Evolutionary conservation across 2,329 filamentous ascomycete genomes (phyloP).

Genomic region (Colletotrichum endophyticum): DNA sequence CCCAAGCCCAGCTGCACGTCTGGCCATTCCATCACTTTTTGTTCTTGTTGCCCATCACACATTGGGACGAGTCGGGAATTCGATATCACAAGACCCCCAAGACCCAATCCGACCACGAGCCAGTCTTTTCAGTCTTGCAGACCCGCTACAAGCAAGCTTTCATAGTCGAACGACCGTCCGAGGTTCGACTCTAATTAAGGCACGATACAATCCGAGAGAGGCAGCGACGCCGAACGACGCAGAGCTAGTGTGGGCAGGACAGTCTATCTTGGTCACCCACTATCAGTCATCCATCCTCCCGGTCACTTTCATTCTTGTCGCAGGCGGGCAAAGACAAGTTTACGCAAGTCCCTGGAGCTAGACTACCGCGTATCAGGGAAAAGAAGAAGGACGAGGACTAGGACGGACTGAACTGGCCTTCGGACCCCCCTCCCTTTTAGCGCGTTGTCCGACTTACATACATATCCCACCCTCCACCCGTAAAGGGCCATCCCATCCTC

Average conservation of each 20-base stretch:
- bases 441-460: conserved; percentile 19
- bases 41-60: background rate
- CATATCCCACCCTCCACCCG: conserved; percentile 8
- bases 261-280: conserved; percentile 1
- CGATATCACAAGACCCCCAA: conserved; percentile 4
- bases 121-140: conserved; percentile 9
- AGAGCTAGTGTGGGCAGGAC: conserved; percentile 4
- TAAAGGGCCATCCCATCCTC: conserved; percentile 16
- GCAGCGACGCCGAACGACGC: conserved; percentile 1
- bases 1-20: conserved; percentile 22
- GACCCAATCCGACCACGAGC: conserved; percentile 3
- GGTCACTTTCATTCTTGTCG: background rate
- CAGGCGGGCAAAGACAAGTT: background rate
- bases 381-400: background rate
- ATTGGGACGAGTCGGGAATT: background rate
- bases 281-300: background rate
- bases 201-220: conserved; percentile 16
- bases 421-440: conserved; percentile 3
- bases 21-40: conserved; percentile 20
- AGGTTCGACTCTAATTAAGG: conserved; percentile 17
- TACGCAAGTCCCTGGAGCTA: background rate
- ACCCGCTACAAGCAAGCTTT: background rate
- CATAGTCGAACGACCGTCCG: conserved; percentile 16
- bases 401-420: conserved; percentile 7
- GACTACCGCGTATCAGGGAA: background rate